These are phyloP conservation scores for Solanum microdontum DNA, from an alignment of 257 asterid genomes.

Conservation along the genomic window DNA sequence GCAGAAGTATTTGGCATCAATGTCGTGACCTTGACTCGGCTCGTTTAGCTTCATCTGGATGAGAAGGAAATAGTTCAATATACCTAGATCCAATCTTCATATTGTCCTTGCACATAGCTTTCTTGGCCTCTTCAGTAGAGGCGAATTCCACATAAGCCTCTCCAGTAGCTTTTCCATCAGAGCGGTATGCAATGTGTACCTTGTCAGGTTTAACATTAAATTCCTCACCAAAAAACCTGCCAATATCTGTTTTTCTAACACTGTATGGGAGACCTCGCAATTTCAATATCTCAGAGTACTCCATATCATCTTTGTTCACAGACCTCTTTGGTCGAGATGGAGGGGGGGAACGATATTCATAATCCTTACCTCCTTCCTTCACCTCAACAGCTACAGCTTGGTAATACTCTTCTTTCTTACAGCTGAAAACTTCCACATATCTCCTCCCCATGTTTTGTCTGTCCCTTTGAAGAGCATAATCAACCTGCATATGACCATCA, in stretches of 20 bases:
- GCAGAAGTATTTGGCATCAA: conserved; percentile 4
- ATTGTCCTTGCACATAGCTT: conserved; percentile 82
- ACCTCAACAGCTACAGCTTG: conserved; percentile 81
- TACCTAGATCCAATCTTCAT: conserved; percentile 78
- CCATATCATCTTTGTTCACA: conserved; percentile 65
- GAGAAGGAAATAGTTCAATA: conserved; percentile 86
- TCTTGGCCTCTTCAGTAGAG: conserved; percentile 72
- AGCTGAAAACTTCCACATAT: conserved; percentile 84
- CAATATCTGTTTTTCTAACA: conserved; percentile 53
- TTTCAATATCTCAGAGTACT: conserved; percentile 73
- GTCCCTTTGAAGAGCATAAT: conserved; percentile 72
- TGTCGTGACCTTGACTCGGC: conserved; percentile 60
- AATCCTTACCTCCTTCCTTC: conserved; percentile 31
- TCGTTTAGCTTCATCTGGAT: conserved; percentile 59
- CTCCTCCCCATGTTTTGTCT: conserved; percentile 89
- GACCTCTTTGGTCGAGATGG: conserved; percentile 57
- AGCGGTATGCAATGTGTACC: conserved; percentile 53
- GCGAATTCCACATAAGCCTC: conserved; percentile 78
- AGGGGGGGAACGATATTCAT: conserved; percentile 38
- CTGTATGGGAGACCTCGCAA: conserved; percentile 89
- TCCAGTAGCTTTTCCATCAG: conserved; percentile 91
- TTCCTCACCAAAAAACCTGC: conserved; percentile 61
- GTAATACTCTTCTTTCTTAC: conserved; percentile 87
- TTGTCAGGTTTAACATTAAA: conserved; percentile 47
- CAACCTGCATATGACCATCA: conserved; percentile 76